phyloP scores from a whole-genome alignment of 2,329 filamentous ascomycete genomes.

The Diplocarpon mali region DNA sequence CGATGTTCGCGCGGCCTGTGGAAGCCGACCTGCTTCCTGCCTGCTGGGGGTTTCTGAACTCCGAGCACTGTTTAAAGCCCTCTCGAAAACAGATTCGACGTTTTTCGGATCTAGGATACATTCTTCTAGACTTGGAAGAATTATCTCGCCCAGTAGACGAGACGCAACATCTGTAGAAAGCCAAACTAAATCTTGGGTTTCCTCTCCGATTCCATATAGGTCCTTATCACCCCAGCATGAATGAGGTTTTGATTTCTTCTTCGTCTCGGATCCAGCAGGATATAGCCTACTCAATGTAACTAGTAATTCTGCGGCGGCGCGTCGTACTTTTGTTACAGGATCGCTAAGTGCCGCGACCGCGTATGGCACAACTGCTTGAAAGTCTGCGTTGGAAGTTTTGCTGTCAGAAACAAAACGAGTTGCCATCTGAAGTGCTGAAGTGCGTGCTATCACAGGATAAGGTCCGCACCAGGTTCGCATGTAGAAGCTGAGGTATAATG shows the following conservation, averaged over 20 bases:
- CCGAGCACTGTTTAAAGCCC: constrained; percentile 43
- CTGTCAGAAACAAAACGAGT: constrained; percentile 43
- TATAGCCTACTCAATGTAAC: constrained; percentile 43
- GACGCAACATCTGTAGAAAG: constrained; percentile 46
- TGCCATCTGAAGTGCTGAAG: constrained; percentile 56
- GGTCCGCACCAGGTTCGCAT: constrained; percentile 62
- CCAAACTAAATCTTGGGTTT: constrained; percentile 39
- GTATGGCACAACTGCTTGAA: constrained; percentile 79
- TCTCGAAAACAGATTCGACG: constrained; percentile 52
- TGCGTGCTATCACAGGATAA: constrained; percentile 57
- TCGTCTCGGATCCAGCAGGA: constrained; percentile 29
- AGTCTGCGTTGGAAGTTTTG: constrained; percentile 44
- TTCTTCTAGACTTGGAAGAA: constrained; percentile 75
- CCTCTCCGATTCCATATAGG: constrained; percentile 51
- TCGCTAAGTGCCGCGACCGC: constrained; percentile 65
- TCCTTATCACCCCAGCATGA: constrained; percentile 46
- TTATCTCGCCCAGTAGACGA: constrained; percentile 51
- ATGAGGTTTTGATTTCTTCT: constrained; percentile 30
- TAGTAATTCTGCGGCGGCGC: constrained; percentile 60
- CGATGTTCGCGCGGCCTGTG: constrained; percentile 50
- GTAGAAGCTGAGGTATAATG: constrained; percentile 66
- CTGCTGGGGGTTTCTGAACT: constrained; percentile 34
- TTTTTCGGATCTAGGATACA: constrained; percentile 70
- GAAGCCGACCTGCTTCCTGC: constrained; percentile 33
- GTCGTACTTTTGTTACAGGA: constrained; percentile 62